Conservation (phyloP, 1,139 yeast genomes). For the Suhomyces kunorum region DNA sequence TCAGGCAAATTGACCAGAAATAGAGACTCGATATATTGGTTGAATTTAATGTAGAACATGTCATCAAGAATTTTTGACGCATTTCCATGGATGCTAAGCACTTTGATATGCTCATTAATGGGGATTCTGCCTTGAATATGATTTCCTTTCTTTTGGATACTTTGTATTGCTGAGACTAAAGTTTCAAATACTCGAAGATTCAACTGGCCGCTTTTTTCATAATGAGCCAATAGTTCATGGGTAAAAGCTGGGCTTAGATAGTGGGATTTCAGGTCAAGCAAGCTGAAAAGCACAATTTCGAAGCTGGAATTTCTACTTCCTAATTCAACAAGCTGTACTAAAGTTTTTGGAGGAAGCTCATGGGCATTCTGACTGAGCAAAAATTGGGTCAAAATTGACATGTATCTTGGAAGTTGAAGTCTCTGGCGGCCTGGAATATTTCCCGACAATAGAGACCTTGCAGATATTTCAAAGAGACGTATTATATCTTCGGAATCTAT, state of each 20-base stretch:
- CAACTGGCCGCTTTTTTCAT: constrained; percentile 19
- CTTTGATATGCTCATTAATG: not conserved
- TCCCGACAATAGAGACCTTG: constrained; percentile 13
- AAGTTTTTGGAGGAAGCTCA: constrained; percentile 21
- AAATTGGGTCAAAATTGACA: constrained; percentile 27
- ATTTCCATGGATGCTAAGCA: not conserved
- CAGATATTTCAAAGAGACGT: constrained; percentile 25
- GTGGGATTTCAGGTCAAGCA: constrained; percentile 15
- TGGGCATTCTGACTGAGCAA: constrained; percentile 18
- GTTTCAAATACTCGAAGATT: constrained; percentile 28
- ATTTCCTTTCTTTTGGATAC: not conserved
- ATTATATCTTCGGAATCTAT: constrained; percentile 15
- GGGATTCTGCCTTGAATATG: not conserved
- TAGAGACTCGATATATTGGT: constrained; percentile 32
- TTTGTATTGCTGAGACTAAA: constrained; percentile 5
- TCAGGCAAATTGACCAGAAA: constrained; percentile 32
- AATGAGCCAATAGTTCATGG: constrained; percentile 24
- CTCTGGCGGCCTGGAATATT: constrained; percentile 4
- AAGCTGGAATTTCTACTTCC: constrained; percentile 22
- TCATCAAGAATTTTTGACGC: constrained; percentile 18
- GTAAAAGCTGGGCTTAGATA: constrained; percentile 24
- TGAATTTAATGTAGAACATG: constrained; percentile 23
- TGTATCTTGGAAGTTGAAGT: constrained; percentile 28
- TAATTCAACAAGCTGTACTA: constrained; percentile 29
- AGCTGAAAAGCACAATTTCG: constrained; percentile 15